A percentile compares a stretch with the other conserved stretches of the same genome.
phyloP scores from a whole-genome alignment of 1,284 basidiomycete species.

The Microbotryum violaceum region DNA sequence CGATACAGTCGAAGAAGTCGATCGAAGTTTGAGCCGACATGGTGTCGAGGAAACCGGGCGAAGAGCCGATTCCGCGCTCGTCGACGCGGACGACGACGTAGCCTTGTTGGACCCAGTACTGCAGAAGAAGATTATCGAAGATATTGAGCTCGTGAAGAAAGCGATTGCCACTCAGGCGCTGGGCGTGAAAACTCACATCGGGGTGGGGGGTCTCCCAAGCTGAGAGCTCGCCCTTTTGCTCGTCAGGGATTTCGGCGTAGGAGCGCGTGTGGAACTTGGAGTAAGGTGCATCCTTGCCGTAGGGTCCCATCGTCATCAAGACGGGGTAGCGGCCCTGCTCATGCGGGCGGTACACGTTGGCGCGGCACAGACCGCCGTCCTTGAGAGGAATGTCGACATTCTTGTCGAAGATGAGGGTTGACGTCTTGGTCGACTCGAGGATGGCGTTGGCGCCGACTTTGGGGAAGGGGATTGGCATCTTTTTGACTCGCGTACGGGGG shows the following conservation, averaged over 20 bases:
- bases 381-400: slow-evolving; percentile 39
- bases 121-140: not conserved
- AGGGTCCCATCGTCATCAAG: slow-evolving; percentile 38
- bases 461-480: slow-evolving; percentile 3
- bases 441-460: slow-evolving; percentile 10
- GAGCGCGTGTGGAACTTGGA: slow-evolving; percentile 34
- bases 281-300: slow-evolving; percentile 40
- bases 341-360: slow-evolving; percentile 37
- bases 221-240: slow-evolving; percentile 36
- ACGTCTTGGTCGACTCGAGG: not conserved
- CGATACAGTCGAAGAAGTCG: slow-evolving; percentile 39
- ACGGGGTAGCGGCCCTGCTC: slow-evolving; percentile 34
- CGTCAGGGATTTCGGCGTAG: slow-evolving; percentile 36
- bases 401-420: slow-evolving; percentile 27
- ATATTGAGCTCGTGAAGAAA: slow-evolving; percentile 15
- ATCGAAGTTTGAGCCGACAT: slow-evolving; percentile 37
- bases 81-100: slow-evolving; percentile 40
- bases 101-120: slow-evolving; percentile 39
- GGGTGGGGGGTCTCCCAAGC: slow-evolving; percentile 40
- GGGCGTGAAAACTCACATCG: not conserved
- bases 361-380: slow-evolving; percentile 36
- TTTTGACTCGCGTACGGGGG: too few relatives aligned
- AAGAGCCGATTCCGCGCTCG: slow-evolving; percentile 38
- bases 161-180: not conserved
- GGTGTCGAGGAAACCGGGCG: slow-evolving; percentile 38